phyloP scores from a whole-genome alignment of 2,329 filamentous ascomycete genomes.

The Anisogramma anomala region DNA sequence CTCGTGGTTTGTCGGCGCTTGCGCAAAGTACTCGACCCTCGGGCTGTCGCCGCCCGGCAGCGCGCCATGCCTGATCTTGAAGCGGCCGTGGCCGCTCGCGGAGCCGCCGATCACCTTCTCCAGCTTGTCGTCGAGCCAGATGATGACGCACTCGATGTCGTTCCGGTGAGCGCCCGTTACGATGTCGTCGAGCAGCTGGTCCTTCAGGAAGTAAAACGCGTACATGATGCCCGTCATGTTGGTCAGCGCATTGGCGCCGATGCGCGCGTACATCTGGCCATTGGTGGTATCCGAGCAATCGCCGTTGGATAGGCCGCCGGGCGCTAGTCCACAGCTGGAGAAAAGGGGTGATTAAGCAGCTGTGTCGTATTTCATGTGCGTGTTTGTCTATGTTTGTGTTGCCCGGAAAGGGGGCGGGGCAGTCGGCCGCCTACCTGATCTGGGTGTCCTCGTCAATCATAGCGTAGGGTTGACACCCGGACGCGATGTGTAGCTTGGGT shows the following conservation, averaged over 20 bases:
- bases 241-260: slow-evolving; percentile 14
- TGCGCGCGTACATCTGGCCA: slow-evolving; percentile 28
- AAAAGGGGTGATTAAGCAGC: no score
- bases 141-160: slow-evolving; percentile 27
- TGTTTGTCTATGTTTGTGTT: no score
- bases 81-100: slow-evolving; percentile 26
- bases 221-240: slow-evolving; percentile 27
- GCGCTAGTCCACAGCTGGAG: slow-evolving; percentile 23
- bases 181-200: slow-evolving; percentile 23
- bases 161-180: slow-evolving; percentile 25
- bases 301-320: slow-evolving; percentile 20
- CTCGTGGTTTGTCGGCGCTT: slow-evolving; percentile 25
- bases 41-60: slow-evolving; percentile 16
- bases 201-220: slow-evolving; percentile 33
- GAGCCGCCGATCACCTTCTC: slow-evolving; percentile 22
- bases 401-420: not conserved
- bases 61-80: slow-evolving; percentile 18
- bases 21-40: slow-evolving; percentile 24
- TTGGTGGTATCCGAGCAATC: slow-evolving; percentile 21
- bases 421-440: slow-evolving; percentile 4
- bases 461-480: slow-evolving; percentile 18
- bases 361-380: no score
- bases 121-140: slow-evolving; percentile 21
- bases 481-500: slow-evolving; percentile 18
- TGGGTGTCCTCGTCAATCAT: slow-evolving; percentile 16